Evolutionary conservation across 345 rosid genomes (phyloP).

Genomic region (Citrus maxima): DNA sequence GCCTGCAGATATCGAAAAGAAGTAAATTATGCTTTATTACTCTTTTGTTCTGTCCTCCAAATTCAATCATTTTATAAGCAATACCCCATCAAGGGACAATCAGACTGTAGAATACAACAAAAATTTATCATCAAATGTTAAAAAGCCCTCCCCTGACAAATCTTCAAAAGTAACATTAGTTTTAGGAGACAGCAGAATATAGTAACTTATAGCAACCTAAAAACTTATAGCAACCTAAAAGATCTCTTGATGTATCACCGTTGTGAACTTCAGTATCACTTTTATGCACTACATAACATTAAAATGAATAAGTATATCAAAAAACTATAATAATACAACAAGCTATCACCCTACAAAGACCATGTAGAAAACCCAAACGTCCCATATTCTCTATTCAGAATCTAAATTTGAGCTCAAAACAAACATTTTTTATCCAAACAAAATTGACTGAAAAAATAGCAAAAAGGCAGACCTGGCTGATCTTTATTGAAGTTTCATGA

Average conservation of each 20-base stretch:
- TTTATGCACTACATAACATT: background rate
- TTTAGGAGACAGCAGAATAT: background rate
- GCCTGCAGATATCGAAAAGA: slow-evolving; percentile 44
- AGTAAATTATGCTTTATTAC: background rate
- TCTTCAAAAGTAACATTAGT: background rate
- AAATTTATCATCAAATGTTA: background rate
- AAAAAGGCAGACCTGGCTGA: slow-evolving; percentile 49
- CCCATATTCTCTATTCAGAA: background rate
- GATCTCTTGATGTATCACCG: background rate
- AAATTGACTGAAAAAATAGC: background rate
- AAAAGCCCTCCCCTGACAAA: background rate
- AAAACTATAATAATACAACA: background rate
- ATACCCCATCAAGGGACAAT: background rate
- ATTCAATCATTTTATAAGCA: slow-evolving; percentile 7
- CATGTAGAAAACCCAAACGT: background rate
- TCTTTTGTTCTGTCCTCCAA: background rate
- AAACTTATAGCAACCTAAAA: background rate
- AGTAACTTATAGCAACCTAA: background rate
- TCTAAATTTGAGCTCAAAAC: background rate
- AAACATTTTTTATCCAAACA: background rate
- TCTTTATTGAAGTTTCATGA: slow-evolving; percentile 76
- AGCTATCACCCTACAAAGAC: background rate
- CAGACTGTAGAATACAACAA: background rate
- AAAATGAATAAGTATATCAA: too few relatives aligned
- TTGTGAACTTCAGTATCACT: background rate